Evolutionary conservation across 371 early-diverging fungal genomes (phyloP).

Genomic region (Saksenaea vasiformis): DNA sequence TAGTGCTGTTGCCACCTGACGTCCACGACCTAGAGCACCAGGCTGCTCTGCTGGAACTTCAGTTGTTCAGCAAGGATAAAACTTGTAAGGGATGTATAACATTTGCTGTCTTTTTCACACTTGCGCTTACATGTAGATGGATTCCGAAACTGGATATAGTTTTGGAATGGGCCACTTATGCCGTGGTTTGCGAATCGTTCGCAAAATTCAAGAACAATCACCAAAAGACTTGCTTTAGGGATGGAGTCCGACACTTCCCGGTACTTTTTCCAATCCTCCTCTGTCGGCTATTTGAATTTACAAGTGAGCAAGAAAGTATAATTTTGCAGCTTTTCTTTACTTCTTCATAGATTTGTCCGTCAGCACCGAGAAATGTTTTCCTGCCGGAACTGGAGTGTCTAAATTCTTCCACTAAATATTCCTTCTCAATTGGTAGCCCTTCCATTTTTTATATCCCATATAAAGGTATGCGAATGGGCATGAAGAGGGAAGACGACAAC

Average conservation of each 20-base stretch:
- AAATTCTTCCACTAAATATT: neutral
- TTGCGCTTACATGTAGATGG: neutral
- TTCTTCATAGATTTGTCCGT: neutral
- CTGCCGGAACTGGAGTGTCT: neutral
- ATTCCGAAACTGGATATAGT: neutral
- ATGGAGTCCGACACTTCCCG: neutral
- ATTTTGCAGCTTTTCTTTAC: no score
- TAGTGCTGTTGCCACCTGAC: constrained; percentile 56
- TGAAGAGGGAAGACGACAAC: no score
- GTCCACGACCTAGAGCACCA: constrained; percentile 24
- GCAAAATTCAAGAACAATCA: neutral
- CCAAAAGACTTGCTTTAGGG: neutral
- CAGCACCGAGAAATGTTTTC: neutral
- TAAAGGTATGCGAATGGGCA: no score
- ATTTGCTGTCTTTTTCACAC: neutral
- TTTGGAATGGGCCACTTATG: neutral
- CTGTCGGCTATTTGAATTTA: no score
- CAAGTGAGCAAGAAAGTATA: no score
- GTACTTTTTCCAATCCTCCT: neutral
- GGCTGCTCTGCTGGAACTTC: constrained; percentile 20
- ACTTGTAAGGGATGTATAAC: no score
- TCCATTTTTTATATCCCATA: no score
- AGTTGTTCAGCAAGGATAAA: neutral
- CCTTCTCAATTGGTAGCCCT: no score
- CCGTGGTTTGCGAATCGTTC: constrained; percentile 5